Evolutionary conservation across 2,329 filamentous ascomycete species (phyloP).

Genomic region (Alternaria arborescens): DNA sequence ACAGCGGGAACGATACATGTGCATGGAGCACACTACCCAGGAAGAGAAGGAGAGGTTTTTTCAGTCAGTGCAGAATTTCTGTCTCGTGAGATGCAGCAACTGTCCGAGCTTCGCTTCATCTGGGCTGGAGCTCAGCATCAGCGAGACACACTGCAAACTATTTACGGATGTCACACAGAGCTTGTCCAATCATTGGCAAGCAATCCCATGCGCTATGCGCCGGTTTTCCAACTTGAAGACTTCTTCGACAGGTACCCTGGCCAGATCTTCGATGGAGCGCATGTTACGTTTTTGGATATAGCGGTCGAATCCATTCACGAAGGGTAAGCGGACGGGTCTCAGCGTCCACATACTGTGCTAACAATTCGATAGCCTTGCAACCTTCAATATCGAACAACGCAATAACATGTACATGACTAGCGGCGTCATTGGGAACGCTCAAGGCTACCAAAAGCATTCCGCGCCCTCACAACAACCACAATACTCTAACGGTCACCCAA

Average conservation of each 20-base stretch:
- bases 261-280: conserved; percentile 75
- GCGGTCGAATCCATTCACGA: conserved; percentile 68
- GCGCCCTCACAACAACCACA: conserved; percentile 34
- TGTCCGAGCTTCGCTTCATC: conserved; percentile 75
- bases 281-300: conserved; percentile 75
- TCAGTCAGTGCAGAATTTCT: conserved; percentile 74
- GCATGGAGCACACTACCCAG: conserved; percentile 81
- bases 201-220: conserved; percentile 75
- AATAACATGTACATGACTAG: conserved; percentile 50
- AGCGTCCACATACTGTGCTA: conserved; percentile 13
- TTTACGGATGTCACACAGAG: conserved; percentile 81
- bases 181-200: conserved; percentile 76
- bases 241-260: conserved; percentile 86
- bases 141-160: conserved; percentile 76
- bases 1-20: conserved; percentile 89
- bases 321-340: conserved; percentile 50
- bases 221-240: conserved; percentile 84
- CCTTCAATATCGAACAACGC: conserved; percentile 49
- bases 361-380: conserved; percentile 37
- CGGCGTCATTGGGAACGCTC: conserved; percentile 36
- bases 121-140: conserved; percentile 85
- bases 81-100: conserved; percentile 79
- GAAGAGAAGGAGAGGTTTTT: conserved; percentile 69
- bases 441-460: conserved; percentile 38
- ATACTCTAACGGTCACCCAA: conserved; percentile 43